These are phyloP conservation scores for Trichosporon faecale DNA, from an alignment of 1,284 basidiomycete genomes.

Conservation along the genomic window DNA sequence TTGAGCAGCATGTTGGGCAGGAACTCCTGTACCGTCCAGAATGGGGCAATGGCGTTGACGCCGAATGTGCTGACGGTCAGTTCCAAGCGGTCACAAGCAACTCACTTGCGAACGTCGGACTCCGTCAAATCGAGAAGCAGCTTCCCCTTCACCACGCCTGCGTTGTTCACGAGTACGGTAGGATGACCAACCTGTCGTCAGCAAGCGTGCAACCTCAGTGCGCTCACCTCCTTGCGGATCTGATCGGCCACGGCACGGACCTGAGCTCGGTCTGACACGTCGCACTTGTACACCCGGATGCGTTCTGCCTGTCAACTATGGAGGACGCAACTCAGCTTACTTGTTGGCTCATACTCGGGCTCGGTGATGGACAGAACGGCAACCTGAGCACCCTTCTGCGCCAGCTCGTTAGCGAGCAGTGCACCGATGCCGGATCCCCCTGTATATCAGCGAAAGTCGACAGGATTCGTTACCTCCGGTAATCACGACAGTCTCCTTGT, in stretches of 20 bases:
- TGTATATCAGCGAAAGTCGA: conserved; percentile 39
- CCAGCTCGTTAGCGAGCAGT: conserved; percentile 75
- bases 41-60: conserved; percentile 83
- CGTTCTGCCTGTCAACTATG: conserved; percentile 54
- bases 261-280: conserved; percentile 80
- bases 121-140: conserved; percentile 72
- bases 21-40: conserved; percentile 87
- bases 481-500: conserved; percentile 77
- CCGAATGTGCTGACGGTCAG: conserved; percentile 69
- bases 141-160: conserved; percentile 90
- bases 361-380: conserved; percentile 79
- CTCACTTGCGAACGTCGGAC: conserved; percentile 75
- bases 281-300: conserved; percentile 70
- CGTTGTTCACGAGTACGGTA: conserved; percentile 90
- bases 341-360: conserved; percentile 55
- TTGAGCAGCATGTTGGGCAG: conserved; percentile 80
- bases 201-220: neutral
- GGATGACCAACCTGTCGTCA: conserved; percentile 71
- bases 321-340: conserved; percentile 8
- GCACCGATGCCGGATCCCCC: conserved; percentile 86
- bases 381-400: conserved; percentile 73
- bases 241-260: conserved; percentile 68
- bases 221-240: conserved; percentile 68
- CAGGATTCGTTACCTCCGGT: conserved; percentile 72
- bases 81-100: neutral